Evolutionary conservation across 352 stramenopile species (phyloP), one percentile per base, ranked within the genome.

Genomic region (Globisporangium polare): DNA sequence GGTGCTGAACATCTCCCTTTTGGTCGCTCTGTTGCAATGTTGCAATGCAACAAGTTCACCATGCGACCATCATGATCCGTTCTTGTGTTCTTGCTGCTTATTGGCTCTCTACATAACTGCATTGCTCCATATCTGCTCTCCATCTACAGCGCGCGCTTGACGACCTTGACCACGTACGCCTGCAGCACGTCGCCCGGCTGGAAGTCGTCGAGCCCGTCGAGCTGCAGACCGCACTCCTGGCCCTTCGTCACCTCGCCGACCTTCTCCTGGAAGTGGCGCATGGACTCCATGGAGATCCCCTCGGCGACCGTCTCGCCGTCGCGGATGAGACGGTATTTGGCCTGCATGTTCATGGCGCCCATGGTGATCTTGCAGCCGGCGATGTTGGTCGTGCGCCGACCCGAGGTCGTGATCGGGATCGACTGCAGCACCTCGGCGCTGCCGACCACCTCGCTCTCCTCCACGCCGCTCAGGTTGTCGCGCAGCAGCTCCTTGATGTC

Each of bases 141-240:
- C 31, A 18, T 37, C 42, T 86, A 87, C 53, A 90, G 65, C 20
- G 66, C 58, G 55, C 83, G 76, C 72, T 90, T 93, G 60, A 93
- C 76, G 27, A 84, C 60, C 58, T 89, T 87, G 41, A 85, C 74
- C 8, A 67, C 77, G 68, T 95, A 96, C 2, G 83, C 86, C 75
- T 99, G 94, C 61, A 99, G 92, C 22, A 98, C 65, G 74, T 99
- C 97, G 41, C 92, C 97, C 41, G 85, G 74, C 78, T 97, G 59
- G 75, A 99, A 99, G 10, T 95, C 86, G 76, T 98, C 68, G 46
- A 78, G 83, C 62, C 90, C 98, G 26, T 88, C 83, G 43, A 99
- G 83, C 65, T 96, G 91, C 65, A 99, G 96, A 58, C 98, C 98
- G 71, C 97, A 99, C 72, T 99, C 98, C 64, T 98, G 91, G 54